These are phyloP conservation scores for Fusarium neocosmosporiellum DNA, from an alignment of 2,329 filamentous ascomycete genomes.

Conservation along the genomic window DNA sequence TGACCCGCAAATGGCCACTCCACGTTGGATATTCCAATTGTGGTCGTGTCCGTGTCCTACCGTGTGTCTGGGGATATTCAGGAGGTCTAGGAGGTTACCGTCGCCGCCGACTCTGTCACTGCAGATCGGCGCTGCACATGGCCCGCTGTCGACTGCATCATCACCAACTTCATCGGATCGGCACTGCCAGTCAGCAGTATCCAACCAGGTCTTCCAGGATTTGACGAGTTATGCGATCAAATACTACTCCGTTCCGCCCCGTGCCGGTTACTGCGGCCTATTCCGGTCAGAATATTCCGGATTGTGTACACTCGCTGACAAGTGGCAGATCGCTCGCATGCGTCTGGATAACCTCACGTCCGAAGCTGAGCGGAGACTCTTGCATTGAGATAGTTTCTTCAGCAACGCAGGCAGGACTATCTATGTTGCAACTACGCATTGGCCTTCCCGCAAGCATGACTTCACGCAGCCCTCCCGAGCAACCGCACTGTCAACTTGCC, in stretches of 20 bases:
- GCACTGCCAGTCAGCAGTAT: constrained; percentile 2
- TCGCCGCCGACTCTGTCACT: not conserved
- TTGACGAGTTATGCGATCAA: not conserved
- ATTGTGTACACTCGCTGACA: not conserved
- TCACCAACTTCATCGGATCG: constrained; percentile 9
- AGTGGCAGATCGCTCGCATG: constrained; percentile 11
- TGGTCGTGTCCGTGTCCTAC: not conserved
- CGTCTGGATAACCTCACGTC: constrained; percentile 26
- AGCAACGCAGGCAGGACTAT: constrained; percentile 4
- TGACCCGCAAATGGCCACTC: constrained; percentile 2
- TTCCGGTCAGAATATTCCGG: constrained; percentile 2
- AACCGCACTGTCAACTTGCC: constrained; percentile 4
- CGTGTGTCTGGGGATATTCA: not conserved
- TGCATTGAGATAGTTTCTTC: not conserved
- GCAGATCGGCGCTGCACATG: constrained; percentile 4
- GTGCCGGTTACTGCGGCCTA: not conserved
- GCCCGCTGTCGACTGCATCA: constrained; percentile 3
- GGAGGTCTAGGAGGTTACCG: not conserved
- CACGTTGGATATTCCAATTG: constrained; percentile 8
- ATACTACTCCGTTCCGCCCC: not conserved
- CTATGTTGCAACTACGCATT: constrained; percentile 16
- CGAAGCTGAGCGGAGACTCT: not conserved
- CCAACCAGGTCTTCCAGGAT: not conserved
- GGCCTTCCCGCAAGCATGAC: constrained; percentile 12
- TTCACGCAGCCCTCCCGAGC: not conserved